A percentile compares a stretch with the other conserved stretches of the same genome.
Conservation (phyloP, 192 early-diverging fungal genomes). For the Coemansia sp. region DNA sequence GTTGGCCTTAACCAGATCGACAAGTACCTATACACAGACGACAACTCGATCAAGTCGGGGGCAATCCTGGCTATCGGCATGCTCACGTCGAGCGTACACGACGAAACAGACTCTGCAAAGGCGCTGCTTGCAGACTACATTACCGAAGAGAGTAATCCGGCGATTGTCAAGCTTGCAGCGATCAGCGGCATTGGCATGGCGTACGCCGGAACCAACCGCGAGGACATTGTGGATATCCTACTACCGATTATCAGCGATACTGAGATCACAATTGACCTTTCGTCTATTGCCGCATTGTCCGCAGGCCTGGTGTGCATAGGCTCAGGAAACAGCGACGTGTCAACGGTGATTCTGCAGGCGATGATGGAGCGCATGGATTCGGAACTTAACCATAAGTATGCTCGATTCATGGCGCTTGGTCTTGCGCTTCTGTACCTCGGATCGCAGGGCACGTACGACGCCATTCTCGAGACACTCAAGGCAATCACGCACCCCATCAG, state of each 20-base stretch:
- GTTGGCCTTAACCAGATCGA: slow-evolving; percentile 88
- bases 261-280: slow-evolving; percentile 80
- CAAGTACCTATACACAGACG: slow-evolving; percentile 82
- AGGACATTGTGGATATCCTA: slow-evolving; percentile 82
- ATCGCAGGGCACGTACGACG: slow-evolving; percentile 87
- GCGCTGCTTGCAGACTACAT: slow-evolving; percentile 86
- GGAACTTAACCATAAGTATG: slow-evolving; percentile 83
- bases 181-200: slow-evolving; percentile 93
- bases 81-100: slow-evolving; percentile 84
- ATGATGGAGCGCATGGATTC: slow-evolving; percentile 93
- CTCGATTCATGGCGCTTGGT: slow-evolving; percentile 92
- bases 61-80: slow-evolving; percentile 93
- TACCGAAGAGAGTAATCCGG: slow-evolving; percentile 56
- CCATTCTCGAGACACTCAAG: slow-evolving; percentile 91
- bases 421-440: slow-evolving; percentile 88
- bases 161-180: slow-evolving; percentile 70
- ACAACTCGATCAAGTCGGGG: slow-evolving; percentile 90
- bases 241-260: slow-evolving; percentile 81
- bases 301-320: slow-evolving; percentile 94
- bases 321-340: slow-evolving; percentile 84
- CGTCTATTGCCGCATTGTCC: slow-evolving; percentile 85
- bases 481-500: slow-evolving; percentile 92
- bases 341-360: slow-evolving; percentile 86
- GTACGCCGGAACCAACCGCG: slow-evolving; percentile 85
- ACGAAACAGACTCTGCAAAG: slow-evolving; percentile 89